Conservation (phyloP, 1,284 basidiomycete genomes). For the Hemileia vastatrix region DNA sequence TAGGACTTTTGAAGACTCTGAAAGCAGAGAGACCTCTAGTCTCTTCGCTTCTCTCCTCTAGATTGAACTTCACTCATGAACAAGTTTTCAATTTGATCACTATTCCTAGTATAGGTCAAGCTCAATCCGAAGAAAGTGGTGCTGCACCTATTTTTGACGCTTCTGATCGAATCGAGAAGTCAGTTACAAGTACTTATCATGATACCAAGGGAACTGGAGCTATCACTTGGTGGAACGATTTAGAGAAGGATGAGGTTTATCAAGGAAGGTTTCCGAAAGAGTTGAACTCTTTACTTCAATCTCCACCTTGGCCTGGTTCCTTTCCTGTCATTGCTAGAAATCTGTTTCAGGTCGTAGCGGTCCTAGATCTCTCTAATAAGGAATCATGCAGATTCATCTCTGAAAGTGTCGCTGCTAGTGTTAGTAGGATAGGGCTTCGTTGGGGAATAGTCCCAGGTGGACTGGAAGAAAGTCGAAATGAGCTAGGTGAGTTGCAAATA, state of each 20-base stretch:
- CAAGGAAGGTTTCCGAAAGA: constrained; percentile 1
- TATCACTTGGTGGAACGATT: constrained; percentile 38
- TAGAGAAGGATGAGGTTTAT: constrained; percentile 28
- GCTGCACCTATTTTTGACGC: constrained; percentile 31
- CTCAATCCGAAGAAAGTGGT: not conserved
- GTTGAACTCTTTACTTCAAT: constrained; percentile 24
- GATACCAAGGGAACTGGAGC: constrained; percentile 18
- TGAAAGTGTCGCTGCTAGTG: too few species aligned
- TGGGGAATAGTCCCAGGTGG: too few species aligned
- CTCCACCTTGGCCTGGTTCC: too few species aligned
- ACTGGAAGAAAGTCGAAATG: too few species aligned
- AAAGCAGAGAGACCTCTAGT: not conserved
- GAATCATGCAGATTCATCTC: too few species aligned
- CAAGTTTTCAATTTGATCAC: not conserved
- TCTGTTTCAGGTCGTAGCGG: too few species aligned
- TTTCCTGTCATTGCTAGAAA: too few species aligned
- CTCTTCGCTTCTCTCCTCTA: not conserved
- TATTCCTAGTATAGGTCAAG: not conserved
- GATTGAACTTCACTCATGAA: not conserved
- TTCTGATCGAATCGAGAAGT: constrained; percentile 34
- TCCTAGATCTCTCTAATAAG: too few species aligned
- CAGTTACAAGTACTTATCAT: not conserved
- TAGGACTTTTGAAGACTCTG: constrained; percentile 24
- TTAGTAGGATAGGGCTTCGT: too few species aligned
- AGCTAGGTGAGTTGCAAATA: too few species aligned